Evolutionary conservation across 208 protist species (phyloP).

Genomic region (Acanthamoeba sp.): DNA sequence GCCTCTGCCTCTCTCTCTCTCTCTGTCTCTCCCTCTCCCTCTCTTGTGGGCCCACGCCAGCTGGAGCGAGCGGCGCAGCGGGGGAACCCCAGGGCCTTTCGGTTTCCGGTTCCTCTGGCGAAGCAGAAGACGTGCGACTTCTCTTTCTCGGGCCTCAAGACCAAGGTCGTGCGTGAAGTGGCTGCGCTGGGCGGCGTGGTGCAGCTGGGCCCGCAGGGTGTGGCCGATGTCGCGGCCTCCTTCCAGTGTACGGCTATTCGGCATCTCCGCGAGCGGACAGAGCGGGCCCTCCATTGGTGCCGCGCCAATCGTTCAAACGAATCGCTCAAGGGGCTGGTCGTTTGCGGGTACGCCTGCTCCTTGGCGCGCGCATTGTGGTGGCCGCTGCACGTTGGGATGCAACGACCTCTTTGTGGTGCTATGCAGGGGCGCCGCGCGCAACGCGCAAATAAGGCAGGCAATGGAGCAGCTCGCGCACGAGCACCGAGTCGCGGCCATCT

Average conservation of each 20-base stretch:
- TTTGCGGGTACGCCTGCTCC: slow-evolving; percentile 2
- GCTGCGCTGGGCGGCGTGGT: neutral
- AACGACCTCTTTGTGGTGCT: too few relatives aligned
- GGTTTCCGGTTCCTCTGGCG: neutral
- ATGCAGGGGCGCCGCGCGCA: neutral
- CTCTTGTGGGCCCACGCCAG: too few relatives aligned
- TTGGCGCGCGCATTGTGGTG: too few relatives aligned
- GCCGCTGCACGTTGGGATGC: too few relatives aligned
- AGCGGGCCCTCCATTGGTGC: neutral
- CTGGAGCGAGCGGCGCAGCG: neutral
- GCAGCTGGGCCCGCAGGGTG: neutral
- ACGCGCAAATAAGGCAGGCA: neutral
- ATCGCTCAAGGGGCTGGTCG: neutral
- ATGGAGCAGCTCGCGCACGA: neutral
- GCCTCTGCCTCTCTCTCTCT: too few relatives aligned
- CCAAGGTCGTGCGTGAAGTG: neutral
- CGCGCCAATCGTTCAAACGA: neutral
- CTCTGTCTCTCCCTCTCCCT: too few relatives aligned
- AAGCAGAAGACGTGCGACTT: slow-evolving; percentile 2
- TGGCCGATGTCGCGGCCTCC: slow-evolving; percentile 7
- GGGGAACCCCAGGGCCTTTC: neutral
- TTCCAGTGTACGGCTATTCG: neutral
- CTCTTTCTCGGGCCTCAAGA: neutral
- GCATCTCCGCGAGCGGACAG: neutral
- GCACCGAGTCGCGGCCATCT: neutral